Evolutionary conservation across 2,329 filamentous ascomycete genomes (phyloP).

Genomic region (Boeremia exigua): DNA sequence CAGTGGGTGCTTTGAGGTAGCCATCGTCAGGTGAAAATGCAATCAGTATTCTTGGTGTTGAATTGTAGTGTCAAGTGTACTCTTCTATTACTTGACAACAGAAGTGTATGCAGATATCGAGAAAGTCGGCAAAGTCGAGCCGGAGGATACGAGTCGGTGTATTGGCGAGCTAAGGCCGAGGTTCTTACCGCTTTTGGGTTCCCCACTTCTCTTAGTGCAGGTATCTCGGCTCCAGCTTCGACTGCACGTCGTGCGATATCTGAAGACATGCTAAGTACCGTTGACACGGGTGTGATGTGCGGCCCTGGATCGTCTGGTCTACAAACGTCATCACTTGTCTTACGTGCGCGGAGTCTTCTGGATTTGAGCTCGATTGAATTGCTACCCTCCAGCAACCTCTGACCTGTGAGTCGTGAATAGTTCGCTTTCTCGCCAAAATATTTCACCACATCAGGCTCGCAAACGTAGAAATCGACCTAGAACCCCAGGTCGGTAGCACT

Average conservation of each 20-base stretch:
- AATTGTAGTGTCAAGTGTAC: background rate
- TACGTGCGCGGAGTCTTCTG: no score
- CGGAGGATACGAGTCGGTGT: conserved; percentile 8
- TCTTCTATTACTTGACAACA: background rate
- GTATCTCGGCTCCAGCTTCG: background rate
- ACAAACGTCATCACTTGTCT: no score
- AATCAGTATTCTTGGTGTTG: background rate
- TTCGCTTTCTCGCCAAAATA: no score
- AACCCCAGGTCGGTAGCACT: background rate
- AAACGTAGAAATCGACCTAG: no score
- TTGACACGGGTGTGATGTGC: no score
- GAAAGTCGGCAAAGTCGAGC: background rate
- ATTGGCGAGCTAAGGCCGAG: conserved; percentile 4
- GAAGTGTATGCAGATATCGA: background rate
- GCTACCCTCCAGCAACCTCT: no score
- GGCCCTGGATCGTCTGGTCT: no score
- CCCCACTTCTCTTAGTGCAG: conserved; percentile 8
- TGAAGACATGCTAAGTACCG: no score
- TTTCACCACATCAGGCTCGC: no score
- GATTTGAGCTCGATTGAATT: no score
- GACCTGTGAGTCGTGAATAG: no score
- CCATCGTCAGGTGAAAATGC: background rate
- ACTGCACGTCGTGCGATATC: background rate
- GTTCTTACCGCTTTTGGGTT: background rate
- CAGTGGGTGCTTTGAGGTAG: conserved; percentile 27